A percentile compares a stretch with the other conserved stretches of the same genome.
Conservation (phyloP, 2,329 filamentous ascomycete genomes). For the Penicillium sp. region DNA sequence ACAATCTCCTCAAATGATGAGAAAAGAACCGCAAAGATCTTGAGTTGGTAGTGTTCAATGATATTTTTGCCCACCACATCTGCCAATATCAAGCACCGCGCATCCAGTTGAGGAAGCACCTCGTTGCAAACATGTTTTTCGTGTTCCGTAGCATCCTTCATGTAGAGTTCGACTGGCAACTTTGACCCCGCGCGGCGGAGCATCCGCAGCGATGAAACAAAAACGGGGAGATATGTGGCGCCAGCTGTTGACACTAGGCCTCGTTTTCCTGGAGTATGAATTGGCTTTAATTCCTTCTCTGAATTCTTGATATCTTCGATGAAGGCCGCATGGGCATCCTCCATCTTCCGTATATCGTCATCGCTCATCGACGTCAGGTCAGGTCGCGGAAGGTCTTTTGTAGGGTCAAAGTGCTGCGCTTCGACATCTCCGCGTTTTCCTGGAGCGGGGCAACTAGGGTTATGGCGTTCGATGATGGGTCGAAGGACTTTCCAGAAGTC, state of each 20-base stretch:
- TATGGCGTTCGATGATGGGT: slow-evolving; percentile 34
- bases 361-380: slow-evolving; percentile 38
- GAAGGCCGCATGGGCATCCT: slow-evolving; percentile 43
- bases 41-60: slow-evolving; percentile 54
- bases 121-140: slow-evolving; percentile 43
- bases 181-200: slow-evolving; percentile 52
- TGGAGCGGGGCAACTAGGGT: slow-evolving; percentile 33
- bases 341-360: slow-evolving; percentile 36
- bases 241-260: slow-evolving; percentile 55
- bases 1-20: slow-evolving; percentile 60
- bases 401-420: slow-evolving; percentile 33
- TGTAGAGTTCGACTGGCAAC: slow-evolving; percentile 50
- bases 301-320: slow-evolving; percentile 35
- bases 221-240: slow-evolving; percentile 49
- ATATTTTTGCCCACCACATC: slow-evolving; percentile 42
- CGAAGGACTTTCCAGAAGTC: slow-evolving; percentile 40
- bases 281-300: slow-evolving; percentile 30
- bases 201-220: slow-evolving; percentile 53
- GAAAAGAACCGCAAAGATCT: slow-evolving; percentile 57
- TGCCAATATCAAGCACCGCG: slow-evolving; percentile 44
- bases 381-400: slow-evolving; percentile 31
- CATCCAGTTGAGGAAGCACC: slow-evolving; percentile 43
- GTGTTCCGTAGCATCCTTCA: slow-evolving; percentile 42
- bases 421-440: slow-evolving; percentile 24
- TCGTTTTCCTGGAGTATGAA: slow-evolving; percentile 40